Percentiles rank a stretch among this genome's conserved stretches.
Evolutionary conservation across 2,329 filamentous ascomycete species (phyloP).

Genomic region (Lachnellula arida): DNA sequence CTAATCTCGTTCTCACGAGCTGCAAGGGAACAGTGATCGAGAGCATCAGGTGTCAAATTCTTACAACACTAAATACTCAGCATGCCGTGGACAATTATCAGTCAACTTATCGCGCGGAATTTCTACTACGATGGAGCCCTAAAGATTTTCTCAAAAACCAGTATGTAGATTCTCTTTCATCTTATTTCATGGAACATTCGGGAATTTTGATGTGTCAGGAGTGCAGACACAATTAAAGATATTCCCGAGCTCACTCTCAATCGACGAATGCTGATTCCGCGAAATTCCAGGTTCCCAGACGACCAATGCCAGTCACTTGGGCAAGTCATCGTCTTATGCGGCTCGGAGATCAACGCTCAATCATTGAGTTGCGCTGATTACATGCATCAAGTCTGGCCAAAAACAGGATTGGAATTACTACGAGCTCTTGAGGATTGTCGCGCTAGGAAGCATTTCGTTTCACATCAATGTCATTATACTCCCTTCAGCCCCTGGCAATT

Average conservation of each 20-base stretch:
- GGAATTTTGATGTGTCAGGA: too few relatives aligned
- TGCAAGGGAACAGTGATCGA: background rate
- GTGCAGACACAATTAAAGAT: too few relatives aligned
- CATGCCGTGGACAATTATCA: background rate
- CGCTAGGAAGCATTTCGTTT: too few relatives aligned
- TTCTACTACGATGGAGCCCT: background rate
- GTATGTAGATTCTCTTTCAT: background rate
- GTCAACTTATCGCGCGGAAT: background rate
- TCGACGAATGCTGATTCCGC: too few relatives aligned
- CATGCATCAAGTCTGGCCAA: background rate
- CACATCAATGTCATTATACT: too few relatives aligned
- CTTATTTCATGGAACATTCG: too few relatives aligned
- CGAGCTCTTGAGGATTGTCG: background rate
- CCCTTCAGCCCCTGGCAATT: background rate
- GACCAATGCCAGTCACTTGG: background rate
- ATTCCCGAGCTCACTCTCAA: too few relatives aligned
- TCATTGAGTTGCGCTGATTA: background rate
- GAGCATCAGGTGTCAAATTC: background rate
- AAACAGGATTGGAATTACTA: background rate
- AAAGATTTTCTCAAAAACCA: background rate
- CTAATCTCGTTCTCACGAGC: background rate
- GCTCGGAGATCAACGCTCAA: background rate
- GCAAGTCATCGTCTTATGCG: background rate
- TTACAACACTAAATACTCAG: background rate
- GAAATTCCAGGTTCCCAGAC: background rate